Base-by-base conservation (phyloP, 257 asterid species). In the Solanum habrochaites region DNA sequence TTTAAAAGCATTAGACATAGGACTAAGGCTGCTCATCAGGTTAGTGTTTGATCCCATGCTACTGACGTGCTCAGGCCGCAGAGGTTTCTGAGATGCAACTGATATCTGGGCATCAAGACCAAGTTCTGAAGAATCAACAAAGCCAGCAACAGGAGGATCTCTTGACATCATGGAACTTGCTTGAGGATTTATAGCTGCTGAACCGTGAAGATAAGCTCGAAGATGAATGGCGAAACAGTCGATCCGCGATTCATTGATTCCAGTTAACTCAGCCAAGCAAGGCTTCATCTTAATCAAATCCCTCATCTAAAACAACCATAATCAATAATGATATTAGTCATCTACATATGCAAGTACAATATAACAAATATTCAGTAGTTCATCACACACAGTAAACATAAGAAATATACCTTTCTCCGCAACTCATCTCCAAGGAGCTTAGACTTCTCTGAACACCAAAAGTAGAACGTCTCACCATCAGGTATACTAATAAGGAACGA, bases 361-460 rank as follows among this genome's bases (percentile, higher is more conserved):
- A 78, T 74, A 82, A 56, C 56, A 62, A 69, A 49, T 83, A 64
- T 52, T 52, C 35, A 74, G 9, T 11, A 70, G 39, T 70, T 87
- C 86, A 58, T 77, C 66, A 62, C 31, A 62, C 23, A 21, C 69
- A 72, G 82, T 23, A 77, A 23, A 42, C 52, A 71, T 39, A 75
- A 27, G 18, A 35, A 2, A 82, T 35, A 32, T 82, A 95, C 99
- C 98, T 97, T 96, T 89, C 90, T 86, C 9, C 94, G 93, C 91
- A 95, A 91, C 87, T 97, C 99, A 18, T 87, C 86, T 32, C 99
- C 99, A 64, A 92, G 88, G 40, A 95, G 92, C 92, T 88, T 93
- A 73, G 97, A 96, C 90, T 93, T 96, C 89, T 97, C 99, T 29
- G 96, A 93, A 83, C 90, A 91, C 93, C 99, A 97, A 87, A 93